These are phyloP conservation scores for Eucalyptus erythrocorys DNA, from an alignment of 345 rosid genomes.

Conservation along the genomic window DNA sequence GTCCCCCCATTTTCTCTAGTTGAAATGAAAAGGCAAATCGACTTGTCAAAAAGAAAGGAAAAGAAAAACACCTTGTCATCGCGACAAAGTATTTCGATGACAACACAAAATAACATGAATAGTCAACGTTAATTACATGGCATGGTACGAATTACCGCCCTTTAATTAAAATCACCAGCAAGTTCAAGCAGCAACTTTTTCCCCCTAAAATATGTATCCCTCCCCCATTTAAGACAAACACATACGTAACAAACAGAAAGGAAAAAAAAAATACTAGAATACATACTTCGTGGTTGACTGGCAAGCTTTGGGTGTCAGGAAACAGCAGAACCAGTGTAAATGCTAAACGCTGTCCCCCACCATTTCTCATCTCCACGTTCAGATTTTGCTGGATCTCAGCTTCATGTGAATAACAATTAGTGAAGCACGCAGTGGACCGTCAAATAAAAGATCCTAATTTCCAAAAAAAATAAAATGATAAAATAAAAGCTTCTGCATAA, in stretches of 20 bases:
- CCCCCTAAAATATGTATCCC: background rate
- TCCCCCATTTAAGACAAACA: background rate
- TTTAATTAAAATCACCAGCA: background rate
- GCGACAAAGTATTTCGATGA: background rate
- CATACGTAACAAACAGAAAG: background rate
- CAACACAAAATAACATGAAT: background rate
- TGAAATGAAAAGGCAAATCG: background rate
- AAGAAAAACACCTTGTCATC: background rate
- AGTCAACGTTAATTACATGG: background rate
- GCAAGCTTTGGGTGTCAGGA: background rate
- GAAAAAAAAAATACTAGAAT: background rate
- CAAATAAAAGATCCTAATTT: background rate
- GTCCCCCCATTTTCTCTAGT: background rate
- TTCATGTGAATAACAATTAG: background rate
- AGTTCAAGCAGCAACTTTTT: background rate
- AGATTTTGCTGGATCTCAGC: background rate
- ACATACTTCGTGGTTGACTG: background rate
- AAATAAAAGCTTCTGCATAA: background rate
- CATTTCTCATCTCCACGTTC: background rate
- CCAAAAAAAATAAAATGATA: too few species aligned
- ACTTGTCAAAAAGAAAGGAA: background rate
- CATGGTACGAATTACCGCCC: background rate
- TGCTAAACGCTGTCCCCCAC: background rate
- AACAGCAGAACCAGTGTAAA: background rate
- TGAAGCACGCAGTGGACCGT: background rate